phyloP scores from a whole-genome alignment of 2,329 filamentous ascomycete species.

The Cercospora zeina region DNA sequence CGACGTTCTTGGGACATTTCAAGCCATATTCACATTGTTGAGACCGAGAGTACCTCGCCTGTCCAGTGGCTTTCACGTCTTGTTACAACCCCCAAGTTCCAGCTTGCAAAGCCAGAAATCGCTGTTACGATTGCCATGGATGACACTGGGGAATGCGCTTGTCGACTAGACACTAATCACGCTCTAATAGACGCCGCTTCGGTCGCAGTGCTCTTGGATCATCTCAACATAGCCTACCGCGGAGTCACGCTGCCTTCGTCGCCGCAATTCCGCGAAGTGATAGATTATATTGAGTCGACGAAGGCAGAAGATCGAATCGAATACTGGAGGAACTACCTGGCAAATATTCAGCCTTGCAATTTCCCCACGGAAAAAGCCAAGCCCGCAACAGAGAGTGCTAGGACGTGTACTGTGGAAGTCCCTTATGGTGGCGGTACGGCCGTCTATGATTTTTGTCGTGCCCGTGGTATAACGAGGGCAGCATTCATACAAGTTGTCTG shows the following conservation, averaged over 20 bases:
- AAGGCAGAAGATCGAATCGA: slow-evolving; percentile 2
- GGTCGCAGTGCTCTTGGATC: slow-evolving; percentile 1
- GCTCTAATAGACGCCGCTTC: slow-evolving; percentile 12
- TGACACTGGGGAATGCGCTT: background rate
- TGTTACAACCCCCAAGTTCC: slow-evolving; percentile 30
- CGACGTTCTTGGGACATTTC: background rate
- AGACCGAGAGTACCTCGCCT: slow-evolving; percentile 37
- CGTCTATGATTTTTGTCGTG: slow-evolving; percentile 22
- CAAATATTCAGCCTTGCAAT: slow-evolving; percentile 37
- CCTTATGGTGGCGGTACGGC: slow-evolving; percentile 21
- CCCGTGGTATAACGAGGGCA: slow-evolving; percentile 6
- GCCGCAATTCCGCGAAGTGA: background rate
- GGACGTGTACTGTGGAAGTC: slow-evolving; percentile 34
- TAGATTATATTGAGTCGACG: background rate
- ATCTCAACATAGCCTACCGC: background rate
- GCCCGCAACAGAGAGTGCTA: slow-evolving; percentile 25
- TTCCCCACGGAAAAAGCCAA: slow-evolving; percentile 39
- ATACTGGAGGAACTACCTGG: slow-evolving; percentile 42
- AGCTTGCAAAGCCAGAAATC: slow-evolving; percentile 8
- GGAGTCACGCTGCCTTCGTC: background rate
- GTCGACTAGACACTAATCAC: slow-evolving; percentile 5
- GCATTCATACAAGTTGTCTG: slow-evolving; percentile 41
- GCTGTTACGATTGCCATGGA: background rate
- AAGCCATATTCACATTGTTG: background rate
- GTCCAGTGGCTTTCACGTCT: slow-evolving; percentile 39